Evolutionary conservation across 345 rosid species (phyloP), one percentile per base, ranked within the genome.

Genomic region (Anacardium occidentale): DNA sequence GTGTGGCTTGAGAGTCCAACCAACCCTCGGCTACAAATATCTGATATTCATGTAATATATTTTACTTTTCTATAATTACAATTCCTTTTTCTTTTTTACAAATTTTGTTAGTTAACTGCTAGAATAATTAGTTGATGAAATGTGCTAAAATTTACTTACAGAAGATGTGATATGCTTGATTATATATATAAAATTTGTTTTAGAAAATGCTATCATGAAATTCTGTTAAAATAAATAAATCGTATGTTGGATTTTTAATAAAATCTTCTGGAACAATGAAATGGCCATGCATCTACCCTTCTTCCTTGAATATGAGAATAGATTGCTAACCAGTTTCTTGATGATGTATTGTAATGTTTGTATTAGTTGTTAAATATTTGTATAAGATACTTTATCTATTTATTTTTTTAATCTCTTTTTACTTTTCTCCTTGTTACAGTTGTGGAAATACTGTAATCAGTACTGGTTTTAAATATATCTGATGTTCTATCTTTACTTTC

Each of bases 1-100:
- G 92, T 93, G 64, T 91, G 96, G 97, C 76, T 93, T 64, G 97
- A 91, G 82, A 91, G 96, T 83, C 98, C 98, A 34, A 91, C 98
- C 48, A 93, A 91, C 52, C 98, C 97, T 53, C 86, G 91, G 44
- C 93, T 78, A 83, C 92, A 88, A 81, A 88, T 93, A 76, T 87
- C 88, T 70, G 98, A 88, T 80, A 91, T 91, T 72, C 88, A 83
- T 50, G 97, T 93, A 81, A 84, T 75, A 56, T 24, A 3, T 71
- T 57, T 42, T 72, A 4, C 42, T 73, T 66, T 71, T 47, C 62
- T 10, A 17, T 47, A 34, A 44, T 37, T 21, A 40, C 22, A 4
- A 22, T 22, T 64, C 42, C 8, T 37, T 37, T 10, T 10, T 22
- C 8, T 22, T 45, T 64, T 2, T 64, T 21, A 6, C 42, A 24